Evolutionary conservation across 2,329 filamentous ascomycete species (phyloP).

Genomic region (Hypocrella siamensis): DNA sequence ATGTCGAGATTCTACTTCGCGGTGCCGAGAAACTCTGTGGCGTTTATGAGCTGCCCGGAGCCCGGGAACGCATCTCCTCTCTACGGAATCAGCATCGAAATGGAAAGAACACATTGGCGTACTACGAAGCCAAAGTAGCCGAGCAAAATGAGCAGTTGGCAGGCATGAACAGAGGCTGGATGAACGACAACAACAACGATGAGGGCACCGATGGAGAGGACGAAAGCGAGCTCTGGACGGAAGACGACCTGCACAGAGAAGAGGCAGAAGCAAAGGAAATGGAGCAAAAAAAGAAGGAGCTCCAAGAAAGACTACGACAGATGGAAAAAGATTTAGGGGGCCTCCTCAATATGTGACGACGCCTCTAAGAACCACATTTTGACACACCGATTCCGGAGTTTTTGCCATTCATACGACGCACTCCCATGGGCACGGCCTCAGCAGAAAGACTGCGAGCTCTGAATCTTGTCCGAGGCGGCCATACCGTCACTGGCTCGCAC

Average conservation of each 20-base stretch:
- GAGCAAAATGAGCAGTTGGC: conserved; percentile 62
- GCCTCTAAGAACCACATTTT: conserved; percentile 6
- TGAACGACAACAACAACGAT: conserved; percentile 38
- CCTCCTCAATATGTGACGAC: conserved; percentile 32
- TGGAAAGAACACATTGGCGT: conserved; percentile 56
- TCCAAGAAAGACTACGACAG: conserved; percentile 33
- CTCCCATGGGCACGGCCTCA: too few relatives aligned
- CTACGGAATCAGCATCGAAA: conserved; percentile 58
- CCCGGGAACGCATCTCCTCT: conserved; percentile 56
- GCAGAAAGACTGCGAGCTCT: too few relatives aligned
- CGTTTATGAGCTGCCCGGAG: conserved; percentile 74
- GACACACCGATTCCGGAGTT: too few relatives aligned
- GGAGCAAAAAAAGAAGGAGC: conserved; percentile 38
- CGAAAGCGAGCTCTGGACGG: conserved; percentile 37
- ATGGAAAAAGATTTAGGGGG: conserved; percentile 43
- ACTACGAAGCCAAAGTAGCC: conserved; percentile 67
- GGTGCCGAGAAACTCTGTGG: conserved; percentile 82
- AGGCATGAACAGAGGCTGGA: conserved; percentile 51
- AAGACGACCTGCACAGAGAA: conserved; percentile 52
- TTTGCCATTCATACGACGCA: too few relatives aligned
- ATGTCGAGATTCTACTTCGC: conserved; percentile 69
- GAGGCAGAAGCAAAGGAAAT: conserved; percentile 48
- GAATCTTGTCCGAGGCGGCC: too few relatives aligned
- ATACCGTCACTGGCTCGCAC: conserved; percentile 26
- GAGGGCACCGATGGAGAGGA: conserved; percentile 37